Base-by-base conservation (phyloP, 2,329 filamentous ascomycete genomes). In the Penicillium sp. region DNA sequence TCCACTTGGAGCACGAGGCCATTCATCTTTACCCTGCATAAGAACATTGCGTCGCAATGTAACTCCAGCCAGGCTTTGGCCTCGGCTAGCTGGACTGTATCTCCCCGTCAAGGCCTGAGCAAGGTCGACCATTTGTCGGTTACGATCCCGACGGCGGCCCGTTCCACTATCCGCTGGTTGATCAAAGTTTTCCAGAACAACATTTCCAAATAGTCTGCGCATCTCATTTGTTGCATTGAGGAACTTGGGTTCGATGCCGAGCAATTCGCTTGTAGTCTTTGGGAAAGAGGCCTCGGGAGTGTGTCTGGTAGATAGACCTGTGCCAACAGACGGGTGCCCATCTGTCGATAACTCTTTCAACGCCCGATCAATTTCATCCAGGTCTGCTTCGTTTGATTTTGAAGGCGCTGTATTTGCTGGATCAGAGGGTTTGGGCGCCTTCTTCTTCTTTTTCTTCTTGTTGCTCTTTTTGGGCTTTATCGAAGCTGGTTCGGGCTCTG, bases 141-240 rank as follows among this genome's bases (percentile, higher is more conserved):
- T 67, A 78, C 84, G 72, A 81, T 88, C 67, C 77, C 83, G 70
- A 82, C 78, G 76, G 54, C 81, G 75, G 30, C 76, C 76, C 17
- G 77, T 68, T 43, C 69, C 70, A 51, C 68, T 67, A 43, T 72
- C 73, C 33, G 76, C 74, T 44, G 82, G 73, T 19, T 81, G 80
- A 41, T 85, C 82, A 49, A 83, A 78, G 30, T 75, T 78, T 63
- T 88, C 84, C 11, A 88, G 67, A 22, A 85, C 85, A 26, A 84
- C 82, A 59, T 82, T 82, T 5, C 88, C 88, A 69, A 90, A 90
- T 0, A 90, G 76, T 61, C 82, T 84, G 55, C 85, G 88, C 91
- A 99, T 97, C 77, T 99, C 94, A 67, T 96, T 96, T 35, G 88
- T 81, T 8, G 90, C 90, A 69, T 93, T 92, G 11, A 99, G 82